These are phyloP conservation scores for Gomphus sp. DNA, from an alignment of 1,284 basidiomycete genomes.

Conservation along the genomic window DNA sequence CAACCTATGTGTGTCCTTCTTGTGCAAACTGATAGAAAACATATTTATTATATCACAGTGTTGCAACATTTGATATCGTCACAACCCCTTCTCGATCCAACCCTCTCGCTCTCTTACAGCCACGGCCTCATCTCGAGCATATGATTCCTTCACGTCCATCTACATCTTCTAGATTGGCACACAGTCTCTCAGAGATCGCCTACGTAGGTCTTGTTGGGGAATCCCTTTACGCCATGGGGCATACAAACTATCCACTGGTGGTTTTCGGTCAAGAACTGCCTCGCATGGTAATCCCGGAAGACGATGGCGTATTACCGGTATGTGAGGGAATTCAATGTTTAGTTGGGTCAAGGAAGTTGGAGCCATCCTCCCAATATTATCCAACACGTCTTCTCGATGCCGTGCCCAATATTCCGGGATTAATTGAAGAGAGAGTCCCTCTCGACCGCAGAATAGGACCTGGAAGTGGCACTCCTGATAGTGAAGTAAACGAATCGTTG, in stretches of 20 bases:
- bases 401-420: neutral
- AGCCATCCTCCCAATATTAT: slow-evolving; percentile 6
- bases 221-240: slow-evolving; percentile 73
- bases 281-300: neutral
- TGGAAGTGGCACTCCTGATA: neutral
- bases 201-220: slow-evolving; percentile 67
- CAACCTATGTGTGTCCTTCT: slow-evolving; percentile 39
- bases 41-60: slow-evolving; percentile 32
- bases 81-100: slow-evolving; percentile 33
- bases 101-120: slow-evolving; percentile 73
- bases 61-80: slow-evolving; percentile 74
- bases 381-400: slow-evolving; percentile 7
- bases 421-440: neutral
- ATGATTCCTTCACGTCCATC: slow-evolving; percentile 39
- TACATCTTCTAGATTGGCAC: slow-evolving; percentile 41
- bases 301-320: neutral
- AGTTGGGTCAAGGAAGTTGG: slow-evolving; percentile 12
- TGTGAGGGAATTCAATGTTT: slow-evolving; percentile 15
- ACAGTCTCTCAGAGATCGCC: slow-evolving; percentile 18
- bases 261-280: slow-evolving; percentile 42
- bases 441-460: neutral
- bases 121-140: slow-evolving; percentile 58
- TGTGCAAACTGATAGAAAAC: slow-evolving; percentile 1
- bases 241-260: slow-evolving; percentile 64
- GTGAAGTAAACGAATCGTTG: neutral